A percentile compares a stretch with the other conserved stretches of the same genome.
Evolutionary conservation across 2,329 filamentous ascomycete species (phyloP).

Genomic region (Pyrenophora graminea): DNA sequence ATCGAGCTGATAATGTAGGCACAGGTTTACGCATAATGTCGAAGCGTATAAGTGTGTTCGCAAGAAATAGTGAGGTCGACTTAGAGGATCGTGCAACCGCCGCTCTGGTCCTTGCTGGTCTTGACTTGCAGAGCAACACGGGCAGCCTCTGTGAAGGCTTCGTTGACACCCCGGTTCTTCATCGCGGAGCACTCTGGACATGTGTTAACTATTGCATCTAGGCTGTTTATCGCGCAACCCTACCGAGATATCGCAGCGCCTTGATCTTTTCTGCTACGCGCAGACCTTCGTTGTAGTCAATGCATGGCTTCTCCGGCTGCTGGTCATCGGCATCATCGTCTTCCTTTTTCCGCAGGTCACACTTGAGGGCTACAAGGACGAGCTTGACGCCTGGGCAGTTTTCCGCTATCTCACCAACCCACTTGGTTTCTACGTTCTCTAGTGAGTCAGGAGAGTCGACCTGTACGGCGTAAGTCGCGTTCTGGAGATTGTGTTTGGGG

Average conservation of each 20-base stretch:
- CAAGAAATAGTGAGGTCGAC: background rate
- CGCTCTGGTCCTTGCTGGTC: constrained; percentile 54
- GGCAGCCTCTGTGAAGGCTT: constrained; percentile 96
- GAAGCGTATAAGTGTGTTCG: constrained; percentile 10
- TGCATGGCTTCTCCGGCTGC: constrained; percentile 62
- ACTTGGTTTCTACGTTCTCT: constrained; percentile 98
- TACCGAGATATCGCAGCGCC: constrained; percentile 86
- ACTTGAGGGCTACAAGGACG: constrained; percentile 94
- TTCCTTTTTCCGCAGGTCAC: constrained; percentile 82
- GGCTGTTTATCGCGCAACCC: constrained; percentile 15
- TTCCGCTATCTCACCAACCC: constrained; percentile 96
- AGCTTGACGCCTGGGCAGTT: constrained; percentile 96
- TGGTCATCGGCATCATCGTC: constrained; percentile 61
- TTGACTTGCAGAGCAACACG: constrained; percentile 77
- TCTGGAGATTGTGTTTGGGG: background rate
- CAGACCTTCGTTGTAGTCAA: constrained; percentile 88
- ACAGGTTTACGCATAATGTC: background rate
- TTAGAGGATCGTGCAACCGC: constrained; percentile 46
- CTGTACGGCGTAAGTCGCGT: constrained; percentile 39
- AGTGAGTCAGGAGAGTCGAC: constrained; percentile 94
- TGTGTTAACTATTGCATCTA: constrained; percentile 10
- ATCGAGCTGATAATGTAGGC: background rate
- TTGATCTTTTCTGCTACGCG: constrained; percentile 90
- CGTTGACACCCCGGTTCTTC: constrained; percentile 96
- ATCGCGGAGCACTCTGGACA: constrained; percentile 89